Evolutionary conservation across 805 yeast species (phyloP), one percentile per base, ranked within the genome.

Genomic region (Grigorovia transvaalensis): DNA sequence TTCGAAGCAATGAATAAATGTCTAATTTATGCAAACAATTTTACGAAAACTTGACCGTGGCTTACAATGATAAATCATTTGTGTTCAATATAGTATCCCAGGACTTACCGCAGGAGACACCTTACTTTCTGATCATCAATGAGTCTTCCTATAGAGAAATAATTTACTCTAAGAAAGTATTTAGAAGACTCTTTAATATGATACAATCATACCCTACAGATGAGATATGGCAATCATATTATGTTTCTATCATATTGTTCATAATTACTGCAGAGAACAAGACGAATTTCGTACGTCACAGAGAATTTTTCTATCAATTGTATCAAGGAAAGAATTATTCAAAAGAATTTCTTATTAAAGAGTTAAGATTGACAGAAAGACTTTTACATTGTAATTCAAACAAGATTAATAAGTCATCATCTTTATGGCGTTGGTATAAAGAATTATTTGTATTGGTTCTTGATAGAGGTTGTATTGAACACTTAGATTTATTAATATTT

Each of bases 341-440:
- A 12, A 35, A 52, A 0, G 33, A 45, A 1, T 45, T 50, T 5
- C 55, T 71, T 13, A 44, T 57, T 29, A 45, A 53, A 13, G 66
- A 61, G 45, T 35, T 59, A n/a, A 17, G 29, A 4, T 5, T 62
- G 1, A 43, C 57, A 2, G 56, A 57, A 45, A 52, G 62, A 27
- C 53, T 71, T 3, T 53, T 72, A 41, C 64, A 64, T 9, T 70
- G 72, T 4, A 59, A 68, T 29, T 64, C 61, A 44, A 63, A 66
- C 51, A 63, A 63, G 41, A 44, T 70, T 23, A 72, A 72, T 56
- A 71, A 71, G 53, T 72, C 75, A 0, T 68, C 75, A 1, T 65
- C 73, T 5, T 47, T 71, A 23, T 72, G 75, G 74, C 53, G 56
- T 7, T 51, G 66, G 9, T 65, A 68, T 54, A 65, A 64, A 41